Base-by-base conservation (phyloP, 805 yeast genomes). In the Priceomyces melissophilus region DNA sequence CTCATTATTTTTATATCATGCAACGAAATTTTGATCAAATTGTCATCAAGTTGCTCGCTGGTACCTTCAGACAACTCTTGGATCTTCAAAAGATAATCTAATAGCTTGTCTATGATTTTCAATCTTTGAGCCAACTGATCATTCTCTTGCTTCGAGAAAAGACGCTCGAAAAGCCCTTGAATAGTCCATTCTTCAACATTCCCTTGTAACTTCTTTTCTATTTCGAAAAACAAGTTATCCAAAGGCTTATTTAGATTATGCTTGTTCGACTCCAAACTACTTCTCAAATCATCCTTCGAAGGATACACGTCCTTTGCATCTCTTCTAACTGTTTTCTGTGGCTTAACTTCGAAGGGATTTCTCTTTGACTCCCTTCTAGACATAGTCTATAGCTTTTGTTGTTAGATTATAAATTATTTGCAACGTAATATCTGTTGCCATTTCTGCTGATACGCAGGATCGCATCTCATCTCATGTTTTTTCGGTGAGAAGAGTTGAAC, bases 1-100 rank as follows among this genome's bases (percentile, higher is more conserved):
- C 84, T 82, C 41, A 93, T 76, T 3, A 78, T 74, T 55, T 81
- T 84, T 74, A 91, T 81, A 57, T 93, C 98, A 52, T 87, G 89
- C 8, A 91, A 68, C 0, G 97, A 87, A 11, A 91, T 82, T 7
- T 84, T 68, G 9, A 85, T 69, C 37, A 76, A 48, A 36, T 63
- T 56, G 32, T 52, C 48, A 43, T 71, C 69, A 4, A 38, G 32
- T 5, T 38, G 40, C 10, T 42, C 39, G 33, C 55, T 44, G 11
- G 54, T 57, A 17, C 54, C 60, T 20, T 42, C 39, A 3, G 81
- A 63, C 2, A 62, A 43, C 4, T 45, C 35, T 48, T 76, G 79
- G 15, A 77, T 67, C 30, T 62, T 49, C 2, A 50, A 32, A n/a
- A 79, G 52, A 37, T 54, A 60, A 2, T 58, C 47, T 11, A 78